Percentiles rank a stretch among this genome's conserved stretches.
phyloP scores from a whole-genome alignment of 192 early-diverging fungal species.

The Phlyctochytrium arcticum region DNA sequence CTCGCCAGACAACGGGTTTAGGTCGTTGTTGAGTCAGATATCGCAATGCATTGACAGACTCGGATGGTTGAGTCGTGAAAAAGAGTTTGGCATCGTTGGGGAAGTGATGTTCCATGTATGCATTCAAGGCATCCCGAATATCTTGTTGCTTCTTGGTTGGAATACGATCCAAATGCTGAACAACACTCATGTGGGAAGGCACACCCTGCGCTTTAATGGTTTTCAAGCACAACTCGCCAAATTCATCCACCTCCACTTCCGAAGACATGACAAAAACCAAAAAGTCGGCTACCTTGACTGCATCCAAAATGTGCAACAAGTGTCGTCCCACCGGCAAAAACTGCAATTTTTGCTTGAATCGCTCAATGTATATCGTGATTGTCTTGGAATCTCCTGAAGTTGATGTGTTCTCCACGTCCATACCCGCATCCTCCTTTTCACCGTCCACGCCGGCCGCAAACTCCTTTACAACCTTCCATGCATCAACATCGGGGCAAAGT shows the following conservation, averaged over 20 bases:
- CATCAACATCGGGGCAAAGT: slow-evolving; percentile 74
- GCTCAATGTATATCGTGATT: slow-evolving; percentile 38
- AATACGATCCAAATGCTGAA: slow-evolving; percentile 65
- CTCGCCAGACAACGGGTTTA: slow-evolving; percentile 79
- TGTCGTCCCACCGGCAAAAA: slow-evolving; percentile 75
- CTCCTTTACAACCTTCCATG: slow-evolving; percentile 38
- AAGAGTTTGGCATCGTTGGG: slow-evolving; percentile 75
- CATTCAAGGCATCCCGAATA: slow-evolving; percentile 79
- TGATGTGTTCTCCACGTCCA: neutral
- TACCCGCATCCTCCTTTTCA: no score
- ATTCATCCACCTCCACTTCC: slow-evolving; percentile 85
- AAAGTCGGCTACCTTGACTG: slow-evolving; percentile 88
- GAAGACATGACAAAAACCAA: slow-evolving; percentile 84
- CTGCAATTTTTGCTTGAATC: slow-evolving; percentile 90
- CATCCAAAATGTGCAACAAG: slow-evolving; percentile 82
- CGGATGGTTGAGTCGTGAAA: slow-evolving; percentile 40
- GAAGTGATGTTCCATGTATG: slow-evolving; percentile 84
- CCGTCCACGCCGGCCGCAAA: slow-evolving; percentile 33
- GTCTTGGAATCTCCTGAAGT: no score
- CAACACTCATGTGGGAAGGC: slow-evolving; percentile 64
- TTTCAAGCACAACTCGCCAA: slow-evolving; percentile 80
- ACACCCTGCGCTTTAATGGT: slow-evolving; percentile 89
- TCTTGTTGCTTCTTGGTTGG: slow-evolving; percentile 60
- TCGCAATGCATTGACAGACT: slow-evolving; percentile 70
- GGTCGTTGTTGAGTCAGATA: slow-evolving; percentile 75